Percentiles rank a stretch among this genome's conserved stretches.
Evolutionary conservation across 495 filamentous ascomycete genomes (phyloP).

Genomic region (Pseudotulostoma volvatum): DNA sequence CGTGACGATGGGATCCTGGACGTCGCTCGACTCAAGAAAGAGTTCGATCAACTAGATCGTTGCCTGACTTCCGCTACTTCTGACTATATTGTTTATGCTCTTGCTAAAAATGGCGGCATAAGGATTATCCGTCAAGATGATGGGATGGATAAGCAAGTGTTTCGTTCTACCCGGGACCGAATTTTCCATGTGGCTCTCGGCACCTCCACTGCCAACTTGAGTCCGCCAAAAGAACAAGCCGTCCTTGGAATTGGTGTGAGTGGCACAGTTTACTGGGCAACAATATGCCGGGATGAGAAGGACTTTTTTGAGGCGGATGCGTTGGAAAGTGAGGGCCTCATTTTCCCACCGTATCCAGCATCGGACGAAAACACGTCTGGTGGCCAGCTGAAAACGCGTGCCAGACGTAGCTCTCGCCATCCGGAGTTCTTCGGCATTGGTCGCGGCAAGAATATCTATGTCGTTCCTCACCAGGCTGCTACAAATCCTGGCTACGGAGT

Average conservation of each 20-base stretch:
- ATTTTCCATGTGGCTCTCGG: conserved; percentile 88
- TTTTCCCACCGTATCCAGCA: conserved; percentile 62
- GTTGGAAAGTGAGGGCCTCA: conserved; percentile 60
- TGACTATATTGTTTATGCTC: conserved; percentile 81
- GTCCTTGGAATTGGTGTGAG: conserved; percentile 86
- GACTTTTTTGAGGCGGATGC: conserved; percentile 58
- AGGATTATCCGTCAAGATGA: conserved; percentile 88
- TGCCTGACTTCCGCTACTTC: conserved; percentile 81
- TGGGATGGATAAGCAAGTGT: conserved; percentile 74
- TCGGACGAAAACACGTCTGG: conserved; percentile 67
- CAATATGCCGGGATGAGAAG: conserved; percentile 50
- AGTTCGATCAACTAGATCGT: conserved; percentile 92
- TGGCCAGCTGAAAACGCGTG: conserved; percentile 88
- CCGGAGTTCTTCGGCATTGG: conserved; percentile 88
- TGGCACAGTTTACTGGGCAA: conserved; percentile 83
- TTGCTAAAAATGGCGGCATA: conserved; percentile 79
- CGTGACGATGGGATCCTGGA: conserved; percentile 62
- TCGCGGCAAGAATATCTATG: conserved; percentile 85
- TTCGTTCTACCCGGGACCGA: conserved; percentile 71
- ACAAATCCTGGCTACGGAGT: conserved; percentile 53
- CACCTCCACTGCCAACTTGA: conserved; percentile 31
- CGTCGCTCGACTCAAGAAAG: conserved; percentile 86
- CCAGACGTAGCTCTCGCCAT: conserved; percentile 71
- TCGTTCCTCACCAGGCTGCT: conserved; percentile 69
- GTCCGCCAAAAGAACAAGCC: conserved; percentile 43